These are phyloP conservation scores for Glycyrrhiza uralensis DNA, from an alignment of 306 rosid genomes.

Conservation along the genomic window DNA sequence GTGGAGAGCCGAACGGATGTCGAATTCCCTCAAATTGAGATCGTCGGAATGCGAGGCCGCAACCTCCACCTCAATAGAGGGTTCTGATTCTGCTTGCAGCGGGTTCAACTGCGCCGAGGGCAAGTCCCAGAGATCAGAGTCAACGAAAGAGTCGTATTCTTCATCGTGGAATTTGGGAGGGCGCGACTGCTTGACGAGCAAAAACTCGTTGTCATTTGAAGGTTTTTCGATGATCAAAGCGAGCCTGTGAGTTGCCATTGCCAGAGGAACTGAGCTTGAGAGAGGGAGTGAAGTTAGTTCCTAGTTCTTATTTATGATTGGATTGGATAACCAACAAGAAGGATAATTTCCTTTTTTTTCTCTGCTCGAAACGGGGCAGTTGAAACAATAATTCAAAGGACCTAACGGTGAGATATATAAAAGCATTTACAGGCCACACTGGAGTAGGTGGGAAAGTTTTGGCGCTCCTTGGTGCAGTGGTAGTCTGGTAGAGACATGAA, in stretches of 20 bases:
- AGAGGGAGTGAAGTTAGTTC: not conserved
- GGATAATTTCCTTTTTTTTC: not conserved
- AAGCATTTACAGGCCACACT: not conserved
- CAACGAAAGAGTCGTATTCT: conserved; percentile 78
- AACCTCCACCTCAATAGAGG: conserved; percentile 25
- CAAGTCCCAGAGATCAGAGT: conserved; percentile 91
- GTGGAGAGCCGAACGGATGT: conserved; percentile 52
- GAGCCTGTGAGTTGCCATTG: conserved; percentile 51
- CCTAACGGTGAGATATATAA: not conserved
- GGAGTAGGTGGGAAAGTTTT: not conserved
- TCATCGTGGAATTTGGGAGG: conserved; percentile 62
- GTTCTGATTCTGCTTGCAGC: conserved; percentile 24
- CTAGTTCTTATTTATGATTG: not conserved
- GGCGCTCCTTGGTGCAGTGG: not conserved
- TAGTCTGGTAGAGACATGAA: not conserved
- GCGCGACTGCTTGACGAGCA: conserved; percentile 57
- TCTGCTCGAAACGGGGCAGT: too few species aligned
- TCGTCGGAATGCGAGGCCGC: conserved; percentile 30
- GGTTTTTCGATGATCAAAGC: conserved; percentile 50
- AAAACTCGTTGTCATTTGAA: conserved; percentile 43
- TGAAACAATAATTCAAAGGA: not conserved
- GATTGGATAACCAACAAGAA: not conserved
- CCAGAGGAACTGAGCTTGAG: not conserved
- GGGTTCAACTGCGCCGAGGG: conserved; percentile 55
- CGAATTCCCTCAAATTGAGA: conserved; percentile 48